These are phyloP conservation scores for Vitis riparia DNA, from an alignment of 164 flowering plant genomes.

Conservation along the genomic window DNA sequence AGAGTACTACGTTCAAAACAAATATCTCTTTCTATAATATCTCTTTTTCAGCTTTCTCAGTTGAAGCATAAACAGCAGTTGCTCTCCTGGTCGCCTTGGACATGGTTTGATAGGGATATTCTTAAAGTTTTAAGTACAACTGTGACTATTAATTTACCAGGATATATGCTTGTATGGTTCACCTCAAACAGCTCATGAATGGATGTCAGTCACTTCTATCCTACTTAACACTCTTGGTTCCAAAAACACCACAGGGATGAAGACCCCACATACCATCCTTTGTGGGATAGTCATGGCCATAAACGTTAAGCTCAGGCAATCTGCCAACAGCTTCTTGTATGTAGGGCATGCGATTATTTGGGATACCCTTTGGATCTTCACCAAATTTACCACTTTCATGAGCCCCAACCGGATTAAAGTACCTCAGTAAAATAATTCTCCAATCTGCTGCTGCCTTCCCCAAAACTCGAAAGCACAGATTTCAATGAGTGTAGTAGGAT, in stretches of 20 bases:
- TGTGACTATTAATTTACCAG: neutral
- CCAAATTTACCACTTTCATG: constrained; percentile 91
- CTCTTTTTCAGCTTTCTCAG: constrained; percentile 70
- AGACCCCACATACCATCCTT: constrained; percentile 90
- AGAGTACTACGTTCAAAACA: no score
- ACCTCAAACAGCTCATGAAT: no score
- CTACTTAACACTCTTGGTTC: neutral
- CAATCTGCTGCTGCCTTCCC: constrained; percentile 77
- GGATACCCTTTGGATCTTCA: constrained; percentile 97
- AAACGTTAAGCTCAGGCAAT: constrained; percentile 85
- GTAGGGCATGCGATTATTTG: constrained; percentile 95
- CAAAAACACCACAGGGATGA: neutral
- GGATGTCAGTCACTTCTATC: no score
- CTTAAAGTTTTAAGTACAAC: constrained; percentile 12
- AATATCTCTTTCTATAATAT: no score
- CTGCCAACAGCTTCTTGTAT: constrained; percentile 95
- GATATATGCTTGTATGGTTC: no score
- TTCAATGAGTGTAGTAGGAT: no score
- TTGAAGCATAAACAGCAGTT: constrained; percentile 86
- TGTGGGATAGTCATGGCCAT: constrained; percentile 90
- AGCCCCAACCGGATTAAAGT: constrained; percentile 95
- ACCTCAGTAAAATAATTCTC: constrained; percentile 79
- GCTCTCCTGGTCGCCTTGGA: constrained; percentile 93
- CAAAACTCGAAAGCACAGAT: no score
- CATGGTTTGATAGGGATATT: constrained; percentile 72